Base-by-base conservation (phyloP, 2,329 filamentous ascomycete species). In the Calonectria pteridis region DNA sequence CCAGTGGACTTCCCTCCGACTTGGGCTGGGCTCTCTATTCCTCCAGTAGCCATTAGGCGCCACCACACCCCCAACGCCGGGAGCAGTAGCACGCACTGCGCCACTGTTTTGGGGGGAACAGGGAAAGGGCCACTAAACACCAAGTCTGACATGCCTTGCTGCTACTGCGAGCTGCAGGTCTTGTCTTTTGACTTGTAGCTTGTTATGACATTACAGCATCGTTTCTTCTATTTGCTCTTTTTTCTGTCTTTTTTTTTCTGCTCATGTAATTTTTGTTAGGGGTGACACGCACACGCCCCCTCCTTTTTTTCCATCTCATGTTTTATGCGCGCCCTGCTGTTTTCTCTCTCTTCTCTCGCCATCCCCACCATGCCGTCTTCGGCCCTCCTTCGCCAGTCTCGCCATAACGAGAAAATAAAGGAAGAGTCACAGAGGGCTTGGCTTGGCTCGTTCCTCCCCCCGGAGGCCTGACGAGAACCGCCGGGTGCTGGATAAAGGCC, bases 1-100 rank as follows among this genome's bases (percentile, higher is more conserved):
- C 55, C 49, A 59, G 69, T 71, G 70, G 75, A 73, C 74, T 50
- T 68, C 59, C 40, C 66, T 59, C 55, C 55, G 55, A 31, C 55
- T 58, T 16, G 29, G 18, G 29, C 37, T 46, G 6, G 6, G 50
- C 18, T 28, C 50, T 53, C n/a, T n/a, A n/a, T n/a, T n/a, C 50
- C 55, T 59, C 55, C 55, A 59, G 55, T 37, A n/a, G n/a, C 55
- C 55, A 59, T n/a, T 14, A 33, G 29, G 55, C 35, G 55, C 55
- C 55, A 59, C 55, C 55, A 59, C 55, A 59, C 55, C 35, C 59
- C 59, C 59, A 63, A 31, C 59, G 43, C 43, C 10, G 43, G 43
- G 43, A 46, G 43, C 43, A 46, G 40, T 46, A 46, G 58, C 59
- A 43, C 53, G 14, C 16, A 28, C 59, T 43, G 23, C 59, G 53